Evolutionary conservation across 169 alveolate species (phyloP), one percentile per base, ranked within the genome.

Genomic region (Babesia gibsoni): DNA sequence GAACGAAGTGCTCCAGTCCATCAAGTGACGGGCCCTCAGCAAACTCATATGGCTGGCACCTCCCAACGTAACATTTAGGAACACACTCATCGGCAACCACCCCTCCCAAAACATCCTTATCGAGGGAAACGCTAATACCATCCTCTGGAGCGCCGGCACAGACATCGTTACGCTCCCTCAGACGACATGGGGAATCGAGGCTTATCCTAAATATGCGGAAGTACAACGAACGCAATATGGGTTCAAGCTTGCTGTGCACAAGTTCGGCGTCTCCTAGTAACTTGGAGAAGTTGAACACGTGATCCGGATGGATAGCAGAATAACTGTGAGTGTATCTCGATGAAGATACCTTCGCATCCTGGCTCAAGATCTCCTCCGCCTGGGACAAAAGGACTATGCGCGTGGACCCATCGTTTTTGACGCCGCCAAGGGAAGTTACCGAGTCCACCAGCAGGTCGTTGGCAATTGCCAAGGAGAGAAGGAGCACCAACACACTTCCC

Each of bases 1-100:
- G 49, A 20, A 78, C 87, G 53, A 61, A 67, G 67, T 78, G 78
- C 69, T 78, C 87, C 50, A 53, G 73, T 33, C 59, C 58, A 35
- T 36, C n/a, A 30, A 42, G 43, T 42, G 39, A 39, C 41, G 67
- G 29, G 35, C 39, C 48, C 4, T 33, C 16, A 2, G 77, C 43
- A 22, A 78, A 42, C 18, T 78, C 82, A 33, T 57, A 42, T 16
- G 70, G 68, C 33, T 66, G 65, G 54, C 87, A 78, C 22, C 82
- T 39, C 12, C 67, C 87, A 39, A 78, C 87, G 32, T 78, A 68
- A 25, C 87, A 78, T 39, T 67, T 66, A 6, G 59, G 67, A 18
- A 68, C 22, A 30, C 67, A 54, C 37, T 42, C 63, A 7, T 29
- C 20, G 50, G 27, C 30, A n/a, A n/a, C 16, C 48, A 39, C 48